Evolutionary conservation across 2,329 filamentous ascomycete species (phyloP).

Genomic region (Aspergillus ruber): DNA sequence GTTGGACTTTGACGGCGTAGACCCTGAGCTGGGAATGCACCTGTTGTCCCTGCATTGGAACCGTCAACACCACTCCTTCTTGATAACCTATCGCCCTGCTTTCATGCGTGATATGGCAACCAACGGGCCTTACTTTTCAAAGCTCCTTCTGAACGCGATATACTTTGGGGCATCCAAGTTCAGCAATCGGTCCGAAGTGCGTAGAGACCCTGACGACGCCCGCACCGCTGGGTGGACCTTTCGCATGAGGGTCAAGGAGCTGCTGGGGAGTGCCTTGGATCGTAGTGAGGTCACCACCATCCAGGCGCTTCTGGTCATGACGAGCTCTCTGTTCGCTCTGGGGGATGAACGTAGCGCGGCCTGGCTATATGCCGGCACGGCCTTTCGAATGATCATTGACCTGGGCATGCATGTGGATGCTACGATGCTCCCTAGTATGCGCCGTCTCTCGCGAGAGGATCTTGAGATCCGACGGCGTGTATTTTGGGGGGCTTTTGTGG

Average conservation of each 20-base stretch:
- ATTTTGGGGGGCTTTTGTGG: constrained; percentile 29
- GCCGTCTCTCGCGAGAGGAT: constrained; percentile 20
- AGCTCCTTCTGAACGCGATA: constrained; percentile 39
- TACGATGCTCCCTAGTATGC: constrained; percentile 10
- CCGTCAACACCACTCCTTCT: not conserved
- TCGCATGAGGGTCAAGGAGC: constrained; percentile 40
- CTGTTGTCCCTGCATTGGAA: constrained; percentile 3
- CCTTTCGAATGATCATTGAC: constrained; percentile 49
- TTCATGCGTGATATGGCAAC: constrained; percentile 40
- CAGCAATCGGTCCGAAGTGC: constrained; percentile 41
- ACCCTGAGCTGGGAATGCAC: not conserved
- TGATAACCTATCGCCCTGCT: constrained; percentile 42
- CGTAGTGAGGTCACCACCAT: constrained; percentile 49
- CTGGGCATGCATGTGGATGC: constrained; percentile 43
- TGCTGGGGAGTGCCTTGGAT: constrained; percentile 44
- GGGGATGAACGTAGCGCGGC: constrained; percentile 47
- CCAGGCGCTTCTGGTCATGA: constrained; percentile 49
- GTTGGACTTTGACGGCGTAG: constrained; percentile 21
- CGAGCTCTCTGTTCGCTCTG: constrained; percentile 45
- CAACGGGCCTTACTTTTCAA: not conserved
- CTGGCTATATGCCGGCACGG: constrained; percentile 49
- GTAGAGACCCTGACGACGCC: constrained; percentile 39
- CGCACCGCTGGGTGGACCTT: constrained; percentile 46
- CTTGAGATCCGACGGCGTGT: constrained; percentile 25
- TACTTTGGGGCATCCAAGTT: constrained; percentile 44